Conservation (phyloP, 1,284 basidiomycete species). For the Malassezia globosa region DNA sequence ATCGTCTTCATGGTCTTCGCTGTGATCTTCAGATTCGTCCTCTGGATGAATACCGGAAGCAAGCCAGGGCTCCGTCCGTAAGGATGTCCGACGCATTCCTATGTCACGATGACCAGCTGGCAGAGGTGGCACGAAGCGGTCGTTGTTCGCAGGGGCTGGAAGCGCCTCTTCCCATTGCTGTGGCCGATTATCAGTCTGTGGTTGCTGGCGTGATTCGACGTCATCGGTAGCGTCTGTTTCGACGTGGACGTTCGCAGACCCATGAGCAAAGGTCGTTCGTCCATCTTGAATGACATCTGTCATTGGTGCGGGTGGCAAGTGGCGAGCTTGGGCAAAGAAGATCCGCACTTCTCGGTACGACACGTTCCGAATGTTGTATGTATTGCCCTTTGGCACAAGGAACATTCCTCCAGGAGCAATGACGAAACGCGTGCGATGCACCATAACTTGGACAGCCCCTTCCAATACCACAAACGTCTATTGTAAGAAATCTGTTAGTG, state of each 20-base stretch:
- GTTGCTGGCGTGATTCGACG: neutral
- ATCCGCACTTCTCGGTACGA: conserved; percentile 65
- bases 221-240: neutral
- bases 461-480: conserved; percentile 36
- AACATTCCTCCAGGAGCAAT: conserved; percentile 76
- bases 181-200: too few relatives aligned
- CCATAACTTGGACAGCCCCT: conserved; percentile 72
- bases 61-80: too few relatives aligned
- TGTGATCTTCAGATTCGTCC: too few relatives aligned
- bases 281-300: conserved; percentile 11
- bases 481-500: conserved; percentile 1
- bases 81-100: too few relatives aligned
- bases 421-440: conserved; percentile 67
- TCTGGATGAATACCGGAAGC: too few relatives aligned
- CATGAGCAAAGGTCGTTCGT: conserved; percentile 13
- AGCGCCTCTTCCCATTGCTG: too few relatives aligned
- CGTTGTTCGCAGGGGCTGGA: too few relatives aligned
- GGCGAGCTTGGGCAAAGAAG: conserved; percentile 86
- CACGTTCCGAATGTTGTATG: conserved; percentile 79
- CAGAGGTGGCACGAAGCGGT: too few relatives aligned
- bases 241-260: neutral
- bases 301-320: conserved; percentile 38
- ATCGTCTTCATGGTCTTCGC: too few relatives aligned
- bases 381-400: conserved; percentile 81
- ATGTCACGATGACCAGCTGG: too few relatives aligned